Conservation (phyloP, 805 yeast genomes). For the Ogataea parapolymorpha region DNA sequence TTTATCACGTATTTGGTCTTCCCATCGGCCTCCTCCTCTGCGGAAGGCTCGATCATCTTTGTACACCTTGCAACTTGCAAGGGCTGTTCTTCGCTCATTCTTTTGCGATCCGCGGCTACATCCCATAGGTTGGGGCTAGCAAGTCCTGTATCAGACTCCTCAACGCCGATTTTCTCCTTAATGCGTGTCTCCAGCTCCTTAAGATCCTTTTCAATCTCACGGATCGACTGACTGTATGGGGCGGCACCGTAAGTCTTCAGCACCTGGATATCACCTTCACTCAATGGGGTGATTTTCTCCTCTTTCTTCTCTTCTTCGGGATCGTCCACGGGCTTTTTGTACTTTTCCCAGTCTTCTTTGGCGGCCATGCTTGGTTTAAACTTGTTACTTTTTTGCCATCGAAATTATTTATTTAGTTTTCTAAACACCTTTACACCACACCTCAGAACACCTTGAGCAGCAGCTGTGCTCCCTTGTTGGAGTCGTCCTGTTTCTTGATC, state of each 20-base stretch:
- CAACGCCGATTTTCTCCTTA: constrained; percentile 90
- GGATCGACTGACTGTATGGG: constrained; percentile 82
- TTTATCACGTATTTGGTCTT: constrained; percentile 92
- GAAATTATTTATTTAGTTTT: constrained; percentile 5
- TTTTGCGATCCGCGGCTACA: constrained; percentile 90
- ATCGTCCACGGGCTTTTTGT: constrained; percentile 79
- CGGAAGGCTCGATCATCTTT: constrained; percentile 74
- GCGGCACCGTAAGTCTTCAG: constrained; percentile 97
- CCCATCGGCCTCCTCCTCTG: constrained; percentile 53
- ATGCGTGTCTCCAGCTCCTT: constrained; percentile 80
- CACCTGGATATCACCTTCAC: constrained; percentile 97
- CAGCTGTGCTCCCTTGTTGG: constrained; percentile 65
- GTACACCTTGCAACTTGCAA: constrained; percentile 98
- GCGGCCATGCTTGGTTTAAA: constrained; percentile 66
- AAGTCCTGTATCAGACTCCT: constrained; percentile 96
- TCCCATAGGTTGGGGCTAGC: constrained; percentile 98
- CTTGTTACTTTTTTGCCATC: constrained; percentile 19
- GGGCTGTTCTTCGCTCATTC: constrained; percentile 92
- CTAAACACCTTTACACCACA: constrained; percentile 10
- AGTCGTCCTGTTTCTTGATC: constrained; percentile 36
- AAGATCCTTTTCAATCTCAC: constrained; percentile 81
- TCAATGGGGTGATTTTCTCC: constrained; percentile 77
- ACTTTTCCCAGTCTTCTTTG: constrained; percentile 98
- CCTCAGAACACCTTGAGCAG: constrained; percentile 36
- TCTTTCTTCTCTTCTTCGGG: constrained; percentile 51